phyloP scores from a whole-genome alignment of 371 early-diverging fungal genomes.

The Chytridium lagenaria region DNA sequence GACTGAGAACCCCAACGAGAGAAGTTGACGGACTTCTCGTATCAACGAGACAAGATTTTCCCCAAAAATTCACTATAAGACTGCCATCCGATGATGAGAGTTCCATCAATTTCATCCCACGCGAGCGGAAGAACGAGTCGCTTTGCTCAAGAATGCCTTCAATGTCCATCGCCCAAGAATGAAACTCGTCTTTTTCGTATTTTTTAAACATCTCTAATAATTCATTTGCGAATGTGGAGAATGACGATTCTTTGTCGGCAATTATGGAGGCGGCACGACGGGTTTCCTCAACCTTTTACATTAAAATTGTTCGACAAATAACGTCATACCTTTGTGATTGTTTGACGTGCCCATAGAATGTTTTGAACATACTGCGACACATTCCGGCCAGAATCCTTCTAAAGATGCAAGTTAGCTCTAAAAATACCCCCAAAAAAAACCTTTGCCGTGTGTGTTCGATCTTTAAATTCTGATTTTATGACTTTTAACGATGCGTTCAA shows the following conservation, averaged over 20 bases:
- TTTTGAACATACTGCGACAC: constrained; percentile 34
- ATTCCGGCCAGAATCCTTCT: constrained; percentile 33
- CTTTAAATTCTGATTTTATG: constrained; percentile 39
- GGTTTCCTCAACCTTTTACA: constrained; percentile 47
- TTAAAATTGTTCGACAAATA: background rate
- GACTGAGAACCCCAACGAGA: constrained; percentile 52
- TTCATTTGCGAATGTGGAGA: constrained; percentile 30
- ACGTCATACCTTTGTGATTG: constrained; percentile 42
- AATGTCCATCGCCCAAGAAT: constrained; percentile 46
- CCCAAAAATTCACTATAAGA: constrained; percentile 53
- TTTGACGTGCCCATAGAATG: constrained; percentile 55
- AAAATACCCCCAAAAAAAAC: background rate
- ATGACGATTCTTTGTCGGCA: constrained; percentile 32
- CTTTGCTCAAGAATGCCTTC: constrained; percentile 36
- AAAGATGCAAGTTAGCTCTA: background rate
- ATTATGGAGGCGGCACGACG: constrained; percentile 39
- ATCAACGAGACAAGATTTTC: constrained; percentile 52
- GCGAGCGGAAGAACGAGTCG: constrained; percentile 13
- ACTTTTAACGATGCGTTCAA: constrained; percentile 37
- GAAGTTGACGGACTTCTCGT: constrained; percentile 52
- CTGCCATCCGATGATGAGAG: constrained; percentile 52
- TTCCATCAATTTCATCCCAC: constrained; percentile 49
- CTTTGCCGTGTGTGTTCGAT: constrained; percentile 23
- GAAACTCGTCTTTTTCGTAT: constrained; percentile 53
- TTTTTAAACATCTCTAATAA: constrained; percentile 42